Conservation (phyloP, 805 yeast species). For the Nakazawaea anatomiae region DNA sequence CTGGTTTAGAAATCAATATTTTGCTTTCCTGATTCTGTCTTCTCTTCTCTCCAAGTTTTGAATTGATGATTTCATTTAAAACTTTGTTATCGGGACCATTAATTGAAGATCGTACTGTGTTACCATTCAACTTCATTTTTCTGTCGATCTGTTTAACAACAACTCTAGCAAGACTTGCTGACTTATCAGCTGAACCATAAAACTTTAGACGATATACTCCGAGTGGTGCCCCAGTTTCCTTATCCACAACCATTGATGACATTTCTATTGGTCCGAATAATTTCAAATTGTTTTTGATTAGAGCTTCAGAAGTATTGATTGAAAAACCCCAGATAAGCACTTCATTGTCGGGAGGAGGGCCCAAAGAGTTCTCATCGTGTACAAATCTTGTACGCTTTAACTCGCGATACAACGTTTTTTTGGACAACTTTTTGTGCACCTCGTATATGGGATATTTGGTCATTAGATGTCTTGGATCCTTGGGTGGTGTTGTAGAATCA, state of each 20-base stretch:
- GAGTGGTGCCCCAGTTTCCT: slow-evolving; percentile 70
- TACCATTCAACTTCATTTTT: slow-evolving; percentile 45
- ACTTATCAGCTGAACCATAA: slow-evolving; percentile 48
- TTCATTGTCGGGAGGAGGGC: slow-evolving; percentile 67
- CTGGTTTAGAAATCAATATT: slow-evolving; percentile 11
- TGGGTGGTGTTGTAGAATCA: slow-evolving; percentile 21
- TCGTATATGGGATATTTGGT: slow-evolving; percentile 20
- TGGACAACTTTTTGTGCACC: slow-evolving; percentile 15
- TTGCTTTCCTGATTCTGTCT: slow-evolving; percentile 22
- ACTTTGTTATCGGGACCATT: slow-evolving; percentile 38
- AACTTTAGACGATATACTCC: slow-evolving; percentile 64
- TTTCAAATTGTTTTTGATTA: slow-evolving; percentile 47
- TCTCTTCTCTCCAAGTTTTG: slow-evolving; percentile 31
- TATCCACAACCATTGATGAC: slow-evolving; percentile 58
- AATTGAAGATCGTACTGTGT: slow-evolving; percentile 44
- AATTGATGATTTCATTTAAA: slow-evolving; percentile 25
- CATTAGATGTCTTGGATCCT: slow-evolving; percentile 40
- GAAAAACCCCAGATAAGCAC: slow-evolving; percentile 67
- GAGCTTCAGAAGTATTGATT: slow-evolving; percentile 37
- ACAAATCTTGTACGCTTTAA: slow-evolving; percentile 25
- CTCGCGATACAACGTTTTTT: slow-evolving; percentile 13
- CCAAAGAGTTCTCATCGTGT: slow-evolving; percentile 69
- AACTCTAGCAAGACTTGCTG: slow-evolving; percentile 38
- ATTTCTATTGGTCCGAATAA: slow-evolving; percentile 60
- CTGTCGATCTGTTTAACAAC: slow-evolving; percentile 37